Conservation (phyloP, 768 basidiomycete genomes). For the Pleurotus ostreatus region DNA sequence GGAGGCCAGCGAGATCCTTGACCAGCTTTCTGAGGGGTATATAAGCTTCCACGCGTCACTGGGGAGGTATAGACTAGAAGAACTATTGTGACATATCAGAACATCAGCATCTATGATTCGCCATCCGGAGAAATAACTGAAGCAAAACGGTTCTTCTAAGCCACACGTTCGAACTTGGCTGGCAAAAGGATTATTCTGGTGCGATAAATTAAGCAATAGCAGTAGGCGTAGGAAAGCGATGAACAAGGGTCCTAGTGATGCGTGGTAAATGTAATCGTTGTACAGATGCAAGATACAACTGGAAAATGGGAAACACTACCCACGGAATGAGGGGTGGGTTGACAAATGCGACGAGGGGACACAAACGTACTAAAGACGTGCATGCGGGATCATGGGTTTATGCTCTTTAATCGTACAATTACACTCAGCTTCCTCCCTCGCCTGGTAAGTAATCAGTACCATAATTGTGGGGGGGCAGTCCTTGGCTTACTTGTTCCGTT, state of each 20-base stretch:
- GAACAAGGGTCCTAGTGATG: too few relatives aligned
- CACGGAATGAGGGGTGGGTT: too few relatives aligned
- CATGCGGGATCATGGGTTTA: neutral
- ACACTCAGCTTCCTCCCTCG: conserved; percentile 10
- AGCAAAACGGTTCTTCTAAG: neutral
- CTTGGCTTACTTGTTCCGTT: conserved; percentile 12
- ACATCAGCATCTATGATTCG: neutral
- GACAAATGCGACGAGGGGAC: too few relatives aligned
- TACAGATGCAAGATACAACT: neutral
- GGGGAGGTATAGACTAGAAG: conserved; percentile 1
- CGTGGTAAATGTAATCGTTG: too few relatives aligned
- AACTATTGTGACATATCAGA: neutral
- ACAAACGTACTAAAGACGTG: too few relatives aligned
- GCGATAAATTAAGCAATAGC: too few relatives aligned
- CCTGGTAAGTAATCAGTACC: conserved; percentile 12
- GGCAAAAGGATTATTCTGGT: too few relatives aligned
- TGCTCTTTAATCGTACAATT: conserved; percentile 5
- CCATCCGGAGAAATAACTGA: neutral
- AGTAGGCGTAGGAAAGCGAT: too few relatives aligned
- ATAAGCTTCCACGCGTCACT: conserved; percentile 3
- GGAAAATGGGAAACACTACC: neutral
- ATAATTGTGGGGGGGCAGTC: neutral
- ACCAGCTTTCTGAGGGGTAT: neutral
- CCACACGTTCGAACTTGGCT: too few relatives aligned
- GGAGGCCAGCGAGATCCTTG: neutral